Conservation (phyloP, 805 yeast genomes). For the Yarrowia hollandica region DNA sequence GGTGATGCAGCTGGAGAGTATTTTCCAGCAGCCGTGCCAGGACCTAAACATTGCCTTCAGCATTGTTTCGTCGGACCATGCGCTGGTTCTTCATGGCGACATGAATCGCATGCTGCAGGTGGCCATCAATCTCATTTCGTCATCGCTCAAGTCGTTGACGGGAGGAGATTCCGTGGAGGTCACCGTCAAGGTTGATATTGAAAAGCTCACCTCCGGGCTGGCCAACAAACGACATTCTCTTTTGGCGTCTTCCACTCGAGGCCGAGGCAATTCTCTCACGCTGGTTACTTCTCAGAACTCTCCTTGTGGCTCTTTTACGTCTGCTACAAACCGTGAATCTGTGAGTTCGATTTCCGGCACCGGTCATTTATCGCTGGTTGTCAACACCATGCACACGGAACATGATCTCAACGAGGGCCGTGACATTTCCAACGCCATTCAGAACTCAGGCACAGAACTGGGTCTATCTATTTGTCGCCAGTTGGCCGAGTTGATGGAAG, state of each 20-base stretch:
- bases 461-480: slow-evolving; percentile 90
- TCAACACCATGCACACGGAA: slow-evolving; percentile 15
- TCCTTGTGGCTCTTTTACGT: not conserved
- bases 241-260: not conserved
- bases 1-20: slow-evolving; percentile 79
- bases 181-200: slow-evolving; percentile 13
- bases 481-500: slow-evolving; percentile 86
- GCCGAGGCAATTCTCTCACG: not conserved
- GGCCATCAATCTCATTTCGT: slow-evolving; percentile 87
- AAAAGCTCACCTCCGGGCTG: not conserved
- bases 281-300: not conserved
- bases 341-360: slow-evolving; percentile 6
- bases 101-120: slow-evolving; percentile 87
- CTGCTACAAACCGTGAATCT: not conserved
- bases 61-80: slow-evolving; percentile 33
- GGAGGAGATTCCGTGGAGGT: slow-evolving; percentile 71
- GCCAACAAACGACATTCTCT: not conserved
- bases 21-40: slow-evolving; percentile 72
- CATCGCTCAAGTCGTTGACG: slow-evolving; percentile 90
- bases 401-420: slow-evolving; percentile 24
- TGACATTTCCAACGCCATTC: slow-evolving; percentile 20
- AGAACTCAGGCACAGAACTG: slow-evolving; percentile 73
- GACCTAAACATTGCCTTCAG: slow-evolving; percentile 24
- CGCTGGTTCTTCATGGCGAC: slow-evolving; percentile 76
- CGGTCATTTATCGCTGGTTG: not conserved